A percentile compares a stretch with the other conserved stretches of the same genome.
These are phyloP conservation scores for Scheffersomyces cryptocercus DNA, from an alignment of 1,139 yeast genomes.

Conservation along the genomic window DNA sequence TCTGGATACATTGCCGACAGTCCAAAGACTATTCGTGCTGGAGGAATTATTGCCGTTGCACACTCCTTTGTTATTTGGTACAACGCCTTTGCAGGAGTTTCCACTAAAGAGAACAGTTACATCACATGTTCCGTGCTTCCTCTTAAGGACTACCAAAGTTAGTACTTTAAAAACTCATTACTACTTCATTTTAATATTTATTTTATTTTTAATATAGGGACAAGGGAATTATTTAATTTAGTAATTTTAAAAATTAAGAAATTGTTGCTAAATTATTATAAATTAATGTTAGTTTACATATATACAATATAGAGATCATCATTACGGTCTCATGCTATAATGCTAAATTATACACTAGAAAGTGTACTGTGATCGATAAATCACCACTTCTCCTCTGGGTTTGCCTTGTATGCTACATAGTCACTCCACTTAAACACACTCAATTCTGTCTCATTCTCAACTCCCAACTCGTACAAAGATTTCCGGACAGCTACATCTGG, in stretches of 20 bases:
- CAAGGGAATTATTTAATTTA: too few species aligned
- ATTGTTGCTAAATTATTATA: too few species aligned
- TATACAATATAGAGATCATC: too few species aligned
- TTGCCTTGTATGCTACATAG: constrained; percentile 66
- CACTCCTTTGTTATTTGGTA: constrained; percentile 46
- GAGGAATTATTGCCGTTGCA: constrained; percentile 46
- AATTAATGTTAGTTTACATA: too few species aligned
- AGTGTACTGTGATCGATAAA: too few species aligned
- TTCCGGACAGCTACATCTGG: constrained; percentile 35
- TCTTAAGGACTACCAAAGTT: too few species aligned
- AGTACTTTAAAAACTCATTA: too few species aligned
- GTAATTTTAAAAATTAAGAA: too few species aligned
- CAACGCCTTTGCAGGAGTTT: constrained; percentile 37
- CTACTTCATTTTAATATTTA: too few species aligned
- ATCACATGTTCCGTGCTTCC: constrained; percentile 6
- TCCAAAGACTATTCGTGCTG: constrained; percentile 33
- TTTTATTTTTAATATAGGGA: too few species aligned
- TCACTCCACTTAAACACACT: constrained; percentile 71
- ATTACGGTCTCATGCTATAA: too few species aligned
- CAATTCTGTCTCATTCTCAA: constrained; percentile 89
- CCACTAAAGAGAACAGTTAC: constrained; percentile 31
- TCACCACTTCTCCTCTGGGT: constrained; percentile 93
- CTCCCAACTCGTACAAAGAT: constrained; percentile 63
- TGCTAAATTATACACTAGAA: too few species aligned
- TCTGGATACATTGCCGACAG: constrained; percentile 40